Base-by-base conservation (phyloP, 2,329 filamentous ascomycete genomes). In the Blastomyces silverae region DNA sequence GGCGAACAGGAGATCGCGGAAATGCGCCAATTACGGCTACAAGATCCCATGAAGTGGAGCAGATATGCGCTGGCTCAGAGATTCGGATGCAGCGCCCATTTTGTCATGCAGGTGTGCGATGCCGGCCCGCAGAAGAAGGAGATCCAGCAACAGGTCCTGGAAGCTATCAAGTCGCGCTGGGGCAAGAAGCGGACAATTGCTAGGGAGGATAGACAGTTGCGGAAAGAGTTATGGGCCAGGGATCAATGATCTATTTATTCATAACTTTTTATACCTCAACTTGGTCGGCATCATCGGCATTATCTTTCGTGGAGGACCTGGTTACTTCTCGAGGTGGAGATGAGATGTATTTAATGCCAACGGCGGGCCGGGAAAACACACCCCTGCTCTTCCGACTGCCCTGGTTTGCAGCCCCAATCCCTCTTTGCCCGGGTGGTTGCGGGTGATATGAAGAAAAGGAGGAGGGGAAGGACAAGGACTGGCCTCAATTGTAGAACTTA, bases 11-110 rank as follows among this genome's bases (percentile, higher is more conserved):
- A 89, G 57, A 80, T 89, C 44, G 80, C 79, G 48, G 83, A 88
- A 74, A 88, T 89, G 61, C 78, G 84, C 63, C 71, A 71, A 52
- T 76, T 89, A 63, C 78, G 87, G 58, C 70, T 73, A 39, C 76
- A 77, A 65, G 83, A 89, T 69, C 85, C 86, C 7, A 76, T 80
- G 67, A 77, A 77, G 65, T 89, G 86, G 85, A 87, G 84, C 58
- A 74, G 85, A 57, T 79, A 79, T 64, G 80, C 79, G 70, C 73
- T 89, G 68, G 85, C 87, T 50, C 82, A 85, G 73, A 83, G 82
- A 71, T 89, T 87, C 72, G 81, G 83, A 6, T 88, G 86, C 74
- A 85, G 81, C 64, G 79, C 83, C 65, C 82, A 87, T 62, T 88
- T 89, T 69, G 81, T 88, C 57, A 82, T 82, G 11, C 79, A 87